Conservation (phyloP, 345 rosid species). For the Acer campestre region DNA sequence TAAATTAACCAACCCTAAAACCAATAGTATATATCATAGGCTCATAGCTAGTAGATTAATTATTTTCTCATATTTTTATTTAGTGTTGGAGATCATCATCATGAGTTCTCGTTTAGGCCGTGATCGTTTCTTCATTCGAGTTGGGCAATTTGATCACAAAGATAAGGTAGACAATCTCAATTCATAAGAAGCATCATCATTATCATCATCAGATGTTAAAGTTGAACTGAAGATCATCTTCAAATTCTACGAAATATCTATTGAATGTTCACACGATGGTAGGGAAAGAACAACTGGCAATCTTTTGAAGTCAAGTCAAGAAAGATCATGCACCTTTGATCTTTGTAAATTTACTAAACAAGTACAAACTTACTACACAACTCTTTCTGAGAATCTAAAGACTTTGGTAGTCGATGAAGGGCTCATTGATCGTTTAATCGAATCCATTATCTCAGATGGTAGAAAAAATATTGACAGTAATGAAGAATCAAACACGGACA, state of each 20-base stretch:
- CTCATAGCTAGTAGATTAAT: neutral
- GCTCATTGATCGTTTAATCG: neutral
- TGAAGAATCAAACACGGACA: neutral
- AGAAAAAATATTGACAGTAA: neutral
- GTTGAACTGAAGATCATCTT: neutral
- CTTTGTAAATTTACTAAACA: neutral
- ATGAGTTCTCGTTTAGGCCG: neutral
- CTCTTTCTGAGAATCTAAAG: neutral
- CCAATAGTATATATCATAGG: too few species aligned
- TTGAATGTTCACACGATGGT: neutral
- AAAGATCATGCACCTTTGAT: neutral
- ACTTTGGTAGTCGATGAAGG: neutral
- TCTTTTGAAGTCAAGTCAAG: neutral
- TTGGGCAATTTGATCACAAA: neutral
- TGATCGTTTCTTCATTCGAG: neutral
- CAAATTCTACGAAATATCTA: neutral
- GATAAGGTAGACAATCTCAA: too few species aligned
- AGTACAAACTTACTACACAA: neutral
- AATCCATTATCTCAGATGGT: neutral
- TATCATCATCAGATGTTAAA: neutral
- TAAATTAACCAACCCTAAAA: neutral
- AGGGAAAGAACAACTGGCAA: neutral
- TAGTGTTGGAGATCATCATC: neutral
- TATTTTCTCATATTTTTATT: too few species aligned
- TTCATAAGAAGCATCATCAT: too few species aligned